Percentiles rank a stretch among this genome's conserved stretches.
Conservation (phyloP, 495 filamentous ascomycete genomes). For the Hypoxylon lienhwacheense region DNA sequence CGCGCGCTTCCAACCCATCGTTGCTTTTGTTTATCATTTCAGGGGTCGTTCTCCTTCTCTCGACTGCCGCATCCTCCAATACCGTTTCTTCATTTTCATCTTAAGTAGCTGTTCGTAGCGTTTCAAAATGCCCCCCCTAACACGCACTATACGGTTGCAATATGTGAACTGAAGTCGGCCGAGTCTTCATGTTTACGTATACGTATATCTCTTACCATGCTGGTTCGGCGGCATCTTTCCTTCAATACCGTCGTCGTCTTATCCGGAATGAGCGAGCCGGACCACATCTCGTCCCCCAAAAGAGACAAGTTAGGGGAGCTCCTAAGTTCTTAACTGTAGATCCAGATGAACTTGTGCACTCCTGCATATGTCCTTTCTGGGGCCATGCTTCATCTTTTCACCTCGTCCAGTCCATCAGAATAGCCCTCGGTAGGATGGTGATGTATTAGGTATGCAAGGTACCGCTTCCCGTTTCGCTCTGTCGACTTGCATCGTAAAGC, state of each 20-base stretch:
- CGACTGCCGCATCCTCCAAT: constrained; percentile 22
- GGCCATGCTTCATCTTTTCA: constrained; percentile 11
- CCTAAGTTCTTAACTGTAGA: not conserved
- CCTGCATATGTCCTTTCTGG: constrained; percentile 8
- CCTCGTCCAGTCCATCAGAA: constrained; percentile 1
- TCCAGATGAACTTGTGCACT: not conserved
- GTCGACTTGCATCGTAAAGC: constrained; percentile 4
- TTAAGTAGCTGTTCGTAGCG: constrained; percentile 16
- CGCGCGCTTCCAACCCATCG: constrained; percentile 37
- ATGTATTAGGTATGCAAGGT: constrained; percentile 33
- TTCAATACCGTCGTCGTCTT: not conserved
- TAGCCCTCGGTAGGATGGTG: constrained; percentile 1
- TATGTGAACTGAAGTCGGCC: not conserved
- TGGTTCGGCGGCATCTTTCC: constrained; percentile 1
- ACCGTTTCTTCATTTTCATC: constrained; percentile 20
- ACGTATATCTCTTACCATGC: constrained; percentile 1
- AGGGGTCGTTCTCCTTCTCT: constrained; percentile 7
- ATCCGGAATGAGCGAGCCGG: constrained; percentile 6
- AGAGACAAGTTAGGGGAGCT: not conserved
- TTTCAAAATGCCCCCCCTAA: constrained; percentile 24
- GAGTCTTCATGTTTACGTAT: not conserved
- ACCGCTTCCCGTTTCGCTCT: constrained; percentile 24
- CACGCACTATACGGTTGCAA: not conserved
- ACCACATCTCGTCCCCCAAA: not conserved
- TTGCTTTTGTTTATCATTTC: constrained; percentile 9